Base-by-base conservation (phyloP, 352 stramenopile species). In the Plasmopara viticola region DNA sequence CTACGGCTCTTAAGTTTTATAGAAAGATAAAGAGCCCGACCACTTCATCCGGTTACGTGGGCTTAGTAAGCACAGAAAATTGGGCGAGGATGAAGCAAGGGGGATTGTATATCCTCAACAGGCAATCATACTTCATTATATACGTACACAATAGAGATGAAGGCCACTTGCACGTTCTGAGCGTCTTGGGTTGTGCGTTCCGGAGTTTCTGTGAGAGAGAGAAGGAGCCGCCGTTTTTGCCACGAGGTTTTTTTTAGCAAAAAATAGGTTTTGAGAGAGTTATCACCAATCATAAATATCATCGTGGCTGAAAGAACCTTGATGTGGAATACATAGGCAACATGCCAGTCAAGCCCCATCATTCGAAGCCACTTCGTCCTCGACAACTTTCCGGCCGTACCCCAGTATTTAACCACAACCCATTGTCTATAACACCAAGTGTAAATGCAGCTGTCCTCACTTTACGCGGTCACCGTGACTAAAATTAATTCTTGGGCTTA, bases 181-280 rank as follows among this genome's bases (percentile, higher is more conserved):
- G 56, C 25, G 60, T 62, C 64, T 64, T 72, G 56, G 45, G 52
- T 72, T 72, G 51, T 72, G 59, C 13, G 37, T 38, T 15, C 17
- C 48, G 20, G 29, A 30, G 48, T 53, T 53, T 53, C 38, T 29
- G 29, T 35, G 50, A 56, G 53, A 55, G 33, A 60, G 58, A 57
- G 45, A 53, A 49, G 51, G 40, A 46, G 50, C 37, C 41, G 33
- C 42, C 33, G 48, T 46, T 56, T 56, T 49, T 35, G 28, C 28
- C 33, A 34, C 12, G 51, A 58, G 51, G 51, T 58, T 58, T 58
- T 51, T 34, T 34, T 30, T n/a, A 37, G 25, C 12, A 15, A 57
- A 45, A 40, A 38, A 9, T 14, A 57, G 50, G 50, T 57, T 57
- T 57, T 57, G n/a, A 14, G 4, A 1, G 4, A 3, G 38, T 65